phyloP scores from a whole-genome alignment of 208 protist species.

The Herpetomonas muscarum region DNA sequence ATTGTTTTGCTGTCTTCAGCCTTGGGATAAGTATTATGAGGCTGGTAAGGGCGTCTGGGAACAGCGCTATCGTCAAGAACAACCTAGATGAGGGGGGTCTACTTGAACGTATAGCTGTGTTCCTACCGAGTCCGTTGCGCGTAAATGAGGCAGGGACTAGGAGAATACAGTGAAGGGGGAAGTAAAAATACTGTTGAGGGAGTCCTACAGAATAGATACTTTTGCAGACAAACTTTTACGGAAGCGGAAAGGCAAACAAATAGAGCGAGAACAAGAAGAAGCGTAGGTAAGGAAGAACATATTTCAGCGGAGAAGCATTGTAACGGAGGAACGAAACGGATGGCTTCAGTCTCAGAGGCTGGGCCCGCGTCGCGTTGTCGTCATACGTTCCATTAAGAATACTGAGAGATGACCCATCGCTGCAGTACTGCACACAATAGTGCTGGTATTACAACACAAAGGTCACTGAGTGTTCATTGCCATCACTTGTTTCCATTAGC shows the following conservation, averaged over 20 bases:
- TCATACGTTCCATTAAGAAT: no score
- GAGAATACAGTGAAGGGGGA: background rate
- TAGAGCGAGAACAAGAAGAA: no score
- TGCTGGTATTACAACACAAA: no score
- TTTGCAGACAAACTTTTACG: background rate
- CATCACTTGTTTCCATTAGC: no score
- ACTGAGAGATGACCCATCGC: no score
- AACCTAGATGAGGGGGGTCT: background rate
- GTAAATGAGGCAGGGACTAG: background rate
- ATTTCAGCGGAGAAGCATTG: no score
- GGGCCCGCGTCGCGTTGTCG: no score
- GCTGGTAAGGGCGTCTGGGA: background rate
- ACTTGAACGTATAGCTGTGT: background rate
- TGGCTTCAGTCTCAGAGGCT: no score
- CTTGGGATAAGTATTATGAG: slow-evolving; percentile 10
- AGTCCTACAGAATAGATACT: background rate
- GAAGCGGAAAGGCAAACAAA: background rate
- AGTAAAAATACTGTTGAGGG: background rate
- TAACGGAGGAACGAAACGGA: no score
- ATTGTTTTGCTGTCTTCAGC: slow-evolving; percentile 11
- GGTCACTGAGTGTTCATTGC: no score
- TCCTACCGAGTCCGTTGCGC: background rate
- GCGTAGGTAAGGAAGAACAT: no score
- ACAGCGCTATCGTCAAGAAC: background rate
- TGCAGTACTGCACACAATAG: no score